Base-by-base conservation (phyloP, 352 stramenopile species). In the Nothophytophthora sp. region DNA sequence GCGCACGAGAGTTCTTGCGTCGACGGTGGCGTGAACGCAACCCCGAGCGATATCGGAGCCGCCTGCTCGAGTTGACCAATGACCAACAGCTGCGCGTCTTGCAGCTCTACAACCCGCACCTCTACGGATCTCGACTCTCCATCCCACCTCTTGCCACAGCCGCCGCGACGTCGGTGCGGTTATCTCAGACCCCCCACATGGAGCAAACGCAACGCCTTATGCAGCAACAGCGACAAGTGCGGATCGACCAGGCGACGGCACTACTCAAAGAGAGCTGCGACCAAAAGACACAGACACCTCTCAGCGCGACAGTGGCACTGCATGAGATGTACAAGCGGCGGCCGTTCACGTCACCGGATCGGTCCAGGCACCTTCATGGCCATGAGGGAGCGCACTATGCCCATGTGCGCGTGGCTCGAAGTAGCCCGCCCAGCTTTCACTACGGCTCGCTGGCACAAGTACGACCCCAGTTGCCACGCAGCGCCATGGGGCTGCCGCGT, bases 41-140 rank as follows among this genome's bases (percentile, higher is more conserved):
- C 9, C 54, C 50, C 1, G 22, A 68, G 18, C 65, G 45, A 30
- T 59, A 55, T 29, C 53, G 50, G 18, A 55, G 46, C 27, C 52
- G 59, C 5, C 29, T 63, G n/a, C 46, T 48, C 7, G 44, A 65
- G 16, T 37, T 86, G 43, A 84, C 58, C 12, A 67, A 55, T 9
- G 53, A 48, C 19, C 44, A 89, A 38, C 78, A 87, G 34, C 57
- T 84, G 8, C 68, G 57, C 1, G 55, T 89, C 2, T 53, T 89
- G 38, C 75, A 84, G 43, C 77, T 76, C 39, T 86, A 83, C 44
- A 89, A 89, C 27, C 78, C 78, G n/a, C 51, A 68, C 13, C 45
- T 87, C 1, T 87, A 76, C 36, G 68, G 25, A 44, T 60, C 66
- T 0, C 55, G 58, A 13, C 50, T 62, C 22, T 19, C 22, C 25